Evolutionary conservation across 176 grass and related monocot genomes (phyloP).

Genomic region (Guadua angustifolia): DNA sequence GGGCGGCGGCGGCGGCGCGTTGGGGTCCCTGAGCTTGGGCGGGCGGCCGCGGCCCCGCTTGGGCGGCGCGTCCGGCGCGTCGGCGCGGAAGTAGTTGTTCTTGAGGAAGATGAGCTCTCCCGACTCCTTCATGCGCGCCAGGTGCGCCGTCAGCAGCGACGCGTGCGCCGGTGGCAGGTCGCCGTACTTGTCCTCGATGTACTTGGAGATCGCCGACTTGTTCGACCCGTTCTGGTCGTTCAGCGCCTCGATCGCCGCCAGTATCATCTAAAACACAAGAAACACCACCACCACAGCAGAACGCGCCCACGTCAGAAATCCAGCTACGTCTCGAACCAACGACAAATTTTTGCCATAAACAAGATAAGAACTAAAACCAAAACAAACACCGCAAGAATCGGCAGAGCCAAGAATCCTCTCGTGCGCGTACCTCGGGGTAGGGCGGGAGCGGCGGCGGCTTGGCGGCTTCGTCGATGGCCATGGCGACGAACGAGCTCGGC

Average conservation of each 20-base stretch:
- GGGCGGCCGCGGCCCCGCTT: constrained; percentile 81
- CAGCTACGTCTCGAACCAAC: not conserved
- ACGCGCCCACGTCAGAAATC: not conserved
- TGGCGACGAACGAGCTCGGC: constrained; percentile 36
- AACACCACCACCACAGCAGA: not conserved
- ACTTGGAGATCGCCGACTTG: constrained; percentile 83
- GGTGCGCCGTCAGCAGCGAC: constrained; percentile 84
- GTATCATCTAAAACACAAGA: constrained; percentile 64
- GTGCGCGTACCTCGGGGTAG: constrained; percentile 69
- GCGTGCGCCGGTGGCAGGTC: constrained; percentile 65
- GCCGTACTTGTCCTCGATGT: constrained; percentile 77
- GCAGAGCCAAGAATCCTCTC: not conserved
- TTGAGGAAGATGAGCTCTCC: constrained; percentile 78
- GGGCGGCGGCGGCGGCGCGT: constrained; percentile 41
- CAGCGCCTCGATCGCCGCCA: constrained; percentile 62
- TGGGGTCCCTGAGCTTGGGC: constrained; percentile 52
- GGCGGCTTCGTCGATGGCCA: constrained; percentile 63
- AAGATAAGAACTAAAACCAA: not conserved
- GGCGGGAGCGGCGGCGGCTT: constrained; percentile 62
- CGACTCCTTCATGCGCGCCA: constrained; percentile 87
- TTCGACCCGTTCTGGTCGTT: constrained; percentile 71
- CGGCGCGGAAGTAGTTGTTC: constrained; percentile 74
- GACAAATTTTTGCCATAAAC: not conserved
- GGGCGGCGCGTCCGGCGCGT: constrained; percentile 55
- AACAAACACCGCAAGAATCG: not conserved